Base-by-base conservation (phyloP, 2,329 filamentous ascomycete genomes). In the Hortaea werneckii region DNA sequence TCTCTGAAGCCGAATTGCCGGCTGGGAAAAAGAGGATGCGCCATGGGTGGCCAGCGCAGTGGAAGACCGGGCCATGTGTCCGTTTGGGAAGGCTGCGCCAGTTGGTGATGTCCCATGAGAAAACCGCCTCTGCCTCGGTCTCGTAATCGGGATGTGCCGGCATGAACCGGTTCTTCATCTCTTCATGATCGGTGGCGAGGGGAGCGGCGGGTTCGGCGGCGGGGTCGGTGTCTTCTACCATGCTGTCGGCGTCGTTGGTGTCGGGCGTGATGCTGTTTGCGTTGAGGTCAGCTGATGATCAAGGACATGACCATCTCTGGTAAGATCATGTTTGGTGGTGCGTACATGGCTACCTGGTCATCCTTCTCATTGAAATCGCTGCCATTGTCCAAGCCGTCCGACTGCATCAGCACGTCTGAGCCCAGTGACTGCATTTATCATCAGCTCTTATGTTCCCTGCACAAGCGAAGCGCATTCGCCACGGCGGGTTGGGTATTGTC, bases 11-110 rank as follows among this genome's bases (percentile, higher is more conserved):
- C 55, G 94, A 90, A 65, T 98, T 98, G 43, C 92, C 92, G 52
- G 82, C 88, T 0, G 92, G 90, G 61, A 98, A 98, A 64, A 98
- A 88, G 10, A 98, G 77, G 57, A 96, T 83, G 59, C 90, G 85
- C 92, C 92, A 98, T 64, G 90, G 92, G 62, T 80, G 83, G 42
- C 85, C 89, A 42, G 82, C 89, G 53, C 87, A 90, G 50, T 92
- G 66, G 65, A 98, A 98, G 47, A 83, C 65, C 2, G 92, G 92
- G 1, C 92, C 87, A 70, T 94, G 88, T 59, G 92, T 83, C 63
- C 85, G 87, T 68, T 86, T 84, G 11, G 76, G 73, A 55, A 94
- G 68, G 34, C 70, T 75, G 53, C 84, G 77, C 89, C 90, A 98
- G 51, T 84, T 77, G 57, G 85, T 76, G 50, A 98, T 87, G 29